Percentiles rank a stretch among this genome's conserved stretches.
phyloP scores from a whole-genome alignment of 345 rosid genomes.

The Lepidium sativum region DNA sequence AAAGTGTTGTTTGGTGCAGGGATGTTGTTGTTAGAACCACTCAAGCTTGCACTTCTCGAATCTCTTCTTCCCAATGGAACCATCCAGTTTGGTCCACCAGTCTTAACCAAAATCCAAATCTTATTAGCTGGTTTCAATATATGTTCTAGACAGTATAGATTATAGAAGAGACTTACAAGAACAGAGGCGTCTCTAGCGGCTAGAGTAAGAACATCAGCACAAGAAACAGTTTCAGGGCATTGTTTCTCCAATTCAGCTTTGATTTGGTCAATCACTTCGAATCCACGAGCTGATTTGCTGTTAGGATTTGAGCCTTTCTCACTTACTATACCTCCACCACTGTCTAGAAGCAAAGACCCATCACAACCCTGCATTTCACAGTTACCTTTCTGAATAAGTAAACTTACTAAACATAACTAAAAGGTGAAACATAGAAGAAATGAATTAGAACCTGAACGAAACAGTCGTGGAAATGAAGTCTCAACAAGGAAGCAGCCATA shows the following conservation, averaged over 20 bases:
- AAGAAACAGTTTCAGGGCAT: constrained; percentile 76
- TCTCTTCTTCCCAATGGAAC: constrained; percentile 90
- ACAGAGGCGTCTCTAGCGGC: constrained; percentile 91
- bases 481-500: constrained; percentile 74
- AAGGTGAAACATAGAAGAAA: neutral
- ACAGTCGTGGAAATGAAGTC: constrained; percentile 85
- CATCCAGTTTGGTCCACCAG: constrained; percentile 84
- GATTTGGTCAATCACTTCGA: constrained; percentile 71
- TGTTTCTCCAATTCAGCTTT: constrained; percentile 66
- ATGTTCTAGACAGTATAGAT: neutral
- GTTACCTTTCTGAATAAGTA: neutral
- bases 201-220: constrained; percentile 70
- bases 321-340: constrained; percentile 43
- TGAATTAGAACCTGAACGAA: constrained; percentile 55
- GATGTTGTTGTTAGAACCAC: constrained; percentile 71
- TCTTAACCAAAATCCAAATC: constrained; percentile 26
- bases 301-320: constrained; percentile 81
- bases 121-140: neutral
- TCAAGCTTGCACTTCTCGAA: constrained; percentile 59
- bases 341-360: constrained; percentile 71
- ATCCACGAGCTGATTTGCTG: constrained; percentile 69
- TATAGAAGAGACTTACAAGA: constrained; percentile 39
- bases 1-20: constrained; percentile 69
- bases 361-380: constrained; percentile 72
- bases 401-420: neutral